Conservation (phyloP, 169 alveolate genomes). For the Plasmodium billcollinsi region DNA sequence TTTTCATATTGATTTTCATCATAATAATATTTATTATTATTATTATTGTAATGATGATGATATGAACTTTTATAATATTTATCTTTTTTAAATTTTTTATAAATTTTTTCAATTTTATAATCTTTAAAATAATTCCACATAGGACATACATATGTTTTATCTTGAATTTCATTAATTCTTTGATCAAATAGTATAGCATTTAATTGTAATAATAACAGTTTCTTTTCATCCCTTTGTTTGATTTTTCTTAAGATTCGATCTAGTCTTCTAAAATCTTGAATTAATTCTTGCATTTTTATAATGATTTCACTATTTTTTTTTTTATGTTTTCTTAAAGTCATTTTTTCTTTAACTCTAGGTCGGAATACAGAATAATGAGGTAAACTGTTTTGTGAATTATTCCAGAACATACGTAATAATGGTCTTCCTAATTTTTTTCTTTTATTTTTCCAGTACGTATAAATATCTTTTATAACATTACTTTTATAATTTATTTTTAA, state of each 20-base stretch:
- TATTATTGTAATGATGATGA: not conserved
- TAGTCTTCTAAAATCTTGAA: conserved; percentile 88
- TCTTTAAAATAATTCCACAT: conserved; percentile 88
- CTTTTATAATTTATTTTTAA: conserved; percentile 39
- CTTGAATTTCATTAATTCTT: conserved; percentile 85
- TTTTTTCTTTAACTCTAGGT: conserved; percentile 89
- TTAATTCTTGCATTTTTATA: conserved; percentile 82
- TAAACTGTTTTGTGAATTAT: conserved; percentile 86
- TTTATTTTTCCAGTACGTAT: conserved; percentile 85
- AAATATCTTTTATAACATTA: conserved; percentile 69
- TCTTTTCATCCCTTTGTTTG: conserved; percentile 90
- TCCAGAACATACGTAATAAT: conserved; percentile 88
- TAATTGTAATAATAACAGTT: conserved; percentile 86
- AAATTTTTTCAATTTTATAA: conserved; percentile 80
- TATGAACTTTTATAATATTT: conserved; percentile 61
- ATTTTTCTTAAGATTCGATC: conserved; percentile 87
- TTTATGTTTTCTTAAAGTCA: conserved; percentile 89
- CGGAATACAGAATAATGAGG: conserved; percentile 88
- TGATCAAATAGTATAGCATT: conserved; percentile 89
- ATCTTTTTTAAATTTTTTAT: conserved; percentile 68
- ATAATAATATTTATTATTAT: not conserved
- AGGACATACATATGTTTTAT: conserved; percentile 88
- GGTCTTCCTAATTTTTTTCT: conserved; percentile 88
- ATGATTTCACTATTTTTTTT: conserved; percentile 85
- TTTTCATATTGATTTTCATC: not conserved